These are phyloP conservation scores for Botryotinia convoluta DNA, from an alignment of 2,329 filamentous ascomycete genomes.

Conservation along the genomic window DNA sequence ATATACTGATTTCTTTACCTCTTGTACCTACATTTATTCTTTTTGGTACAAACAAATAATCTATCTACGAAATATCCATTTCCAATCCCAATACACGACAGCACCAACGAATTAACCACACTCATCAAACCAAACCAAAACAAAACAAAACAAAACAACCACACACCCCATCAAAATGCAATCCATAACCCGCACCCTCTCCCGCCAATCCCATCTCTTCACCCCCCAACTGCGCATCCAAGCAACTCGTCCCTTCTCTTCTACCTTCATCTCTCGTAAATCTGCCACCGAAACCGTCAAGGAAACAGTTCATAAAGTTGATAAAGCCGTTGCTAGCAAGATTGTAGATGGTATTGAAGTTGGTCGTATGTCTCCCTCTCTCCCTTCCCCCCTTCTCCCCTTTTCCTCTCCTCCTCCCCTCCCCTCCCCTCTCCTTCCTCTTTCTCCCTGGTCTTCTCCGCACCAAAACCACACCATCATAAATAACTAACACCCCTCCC, in stretches of 20 bases:
- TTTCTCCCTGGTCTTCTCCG: too few relatives aligned
- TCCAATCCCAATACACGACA: too few relatives aligned
- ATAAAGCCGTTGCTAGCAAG: slow-evolving; percentile 59
- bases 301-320: slow-evolving; percentile 57
- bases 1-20: too few relatives aligned
- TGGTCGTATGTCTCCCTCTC: slow-evolving; percentile 47
- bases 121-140: neutral
- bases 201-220: neutral
- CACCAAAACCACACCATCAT: too few relatives aligned
- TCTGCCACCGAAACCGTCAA: slow-evolving; percentile 40
- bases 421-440: too few relatives aligned
- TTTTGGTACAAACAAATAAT: too few relatives aligned
- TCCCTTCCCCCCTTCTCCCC: neutral
- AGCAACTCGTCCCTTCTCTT: neutral
- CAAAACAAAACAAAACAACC: neutral
- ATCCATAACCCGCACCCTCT: neutral
- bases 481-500: neutral
- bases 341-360: slow-evolving; percentile 60
- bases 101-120: neutral
- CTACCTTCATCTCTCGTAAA: neutral
- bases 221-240: neutral
- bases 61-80: too few relatives aligned
- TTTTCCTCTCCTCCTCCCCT: neutral
- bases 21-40: too few relatives aligned
- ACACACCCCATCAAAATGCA: slow-evolving; percentile 1